These are phyloP conservation scores for Pugionium cornutum DNA, from an alignment of 345 rosid species.

Conservation along the genomic window DNA sequence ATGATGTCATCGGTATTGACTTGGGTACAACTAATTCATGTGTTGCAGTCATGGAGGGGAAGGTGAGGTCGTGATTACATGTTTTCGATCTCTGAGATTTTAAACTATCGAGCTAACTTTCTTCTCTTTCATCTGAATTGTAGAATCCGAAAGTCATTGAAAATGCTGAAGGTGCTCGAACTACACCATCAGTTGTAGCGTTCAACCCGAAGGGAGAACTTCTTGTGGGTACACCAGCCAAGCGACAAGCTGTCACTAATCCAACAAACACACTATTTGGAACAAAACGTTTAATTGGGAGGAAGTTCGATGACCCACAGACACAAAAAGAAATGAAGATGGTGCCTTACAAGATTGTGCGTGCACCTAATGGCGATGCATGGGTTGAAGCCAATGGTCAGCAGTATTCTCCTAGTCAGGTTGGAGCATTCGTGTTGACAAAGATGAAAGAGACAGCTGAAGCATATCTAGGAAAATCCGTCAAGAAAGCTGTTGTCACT, in stretches of 20 bases:
- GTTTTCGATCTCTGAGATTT: not conserved
- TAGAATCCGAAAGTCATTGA: conserved; percentile 89
- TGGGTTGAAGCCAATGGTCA: conserved; percentile 91
- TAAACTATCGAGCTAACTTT: not conserved
- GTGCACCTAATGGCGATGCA: conserved; percentile 90
- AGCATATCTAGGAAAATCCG: conserved; percentile 70
- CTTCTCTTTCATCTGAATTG: conserved; percentile 8
- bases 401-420: conserved; percentile 85
- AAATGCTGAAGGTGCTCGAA: conserved; percentile 87
- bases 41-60: conserved; percentile 98
- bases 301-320: conserved; percentile 74
- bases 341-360: conserved; percentile 87
- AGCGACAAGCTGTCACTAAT: conserved; percentile 90
- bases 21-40: conserved; percentile 98
- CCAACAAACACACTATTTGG: conserved; percentile 78
- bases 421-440: conserved; percentile 77
- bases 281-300: conserved; percentile 82
- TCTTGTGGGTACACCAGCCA: conserved; percentile 90
- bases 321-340: conserved; percentile 83
- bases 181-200: conserved; percentile 91
- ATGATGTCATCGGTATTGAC: conserved; percentile 91
- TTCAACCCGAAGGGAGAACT: conserved; percentile 74
- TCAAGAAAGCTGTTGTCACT: conserved; percentile 75
- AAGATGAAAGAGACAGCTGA: conserved; percentile 96
- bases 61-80: conserved; percentile 44